Percentiles rank a stretch among this genome's conserved stretches.
Conservation (phyloP, 352 stramenopile species). For the Pythium phragmiticola region DNA sequence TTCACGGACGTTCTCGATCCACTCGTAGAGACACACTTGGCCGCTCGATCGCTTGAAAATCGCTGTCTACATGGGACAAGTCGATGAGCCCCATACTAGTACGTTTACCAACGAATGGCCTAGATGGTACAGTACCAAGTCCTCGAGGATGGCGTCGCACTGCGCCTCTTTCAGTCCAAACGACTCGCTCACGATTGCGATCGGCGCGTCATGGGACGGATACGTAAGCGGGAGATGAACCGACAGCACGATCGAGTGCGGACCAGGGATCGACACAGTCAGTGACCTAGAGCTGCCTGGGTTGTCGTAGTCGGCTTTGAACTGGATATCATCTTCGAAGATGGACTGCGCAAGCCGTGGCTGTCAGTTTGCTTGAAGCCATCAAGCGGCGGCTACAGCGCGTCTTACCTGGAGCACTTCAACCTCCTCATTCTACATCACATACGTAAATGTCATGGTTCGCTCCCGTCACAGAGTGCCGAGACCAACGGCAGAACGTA, state of each 20-base stretch:
- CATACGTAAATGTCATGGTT: background rate
- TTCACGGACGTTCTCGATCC: conserved; percentile 81
- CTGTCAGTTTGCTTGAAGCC: background rate
- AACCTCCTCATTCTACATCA: conserved; percentile 64
- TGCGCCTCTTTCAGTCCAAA: conserved; percentile 75
- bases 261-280: conserved; percentile 54
- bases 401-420: conserved; percentile 66
- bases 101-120: too few relatives aligned
- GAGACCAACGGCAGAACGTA: conserved; percentile 13
- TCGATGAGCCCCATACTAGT: too few relatives aligned
- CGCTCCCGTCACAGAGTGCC: too few relatives aligned
- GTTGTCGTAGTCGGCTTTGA: conserved; percentile 52
- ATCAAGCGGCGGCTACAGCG: background rate
- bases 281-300: conserved; percentile 46
- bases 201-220: conserved; percentile 58
- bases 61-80: conserved; percentile 23
- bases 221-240: conserved; percentile 75
- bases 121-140: conserved; percentile 38
- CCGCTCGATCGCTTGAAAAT: conserved; percentile 74
- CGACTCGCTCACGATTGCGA: conserved; percentile 81
- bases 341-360: conserved; percentile 48
- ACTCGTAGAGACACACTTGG: conserved; percentile 86
- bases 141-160: conserved; percentile 56
- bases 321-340: conserved; percentile 64
- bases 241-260: conserved; percentile 63